A percentile compares a stretch with the other conserved stretches of the same genome.
phyloP scores from a whole-genome alignment of 768 basidiomycete genomes.

The Panaeolus papilionaceus region DNA sequence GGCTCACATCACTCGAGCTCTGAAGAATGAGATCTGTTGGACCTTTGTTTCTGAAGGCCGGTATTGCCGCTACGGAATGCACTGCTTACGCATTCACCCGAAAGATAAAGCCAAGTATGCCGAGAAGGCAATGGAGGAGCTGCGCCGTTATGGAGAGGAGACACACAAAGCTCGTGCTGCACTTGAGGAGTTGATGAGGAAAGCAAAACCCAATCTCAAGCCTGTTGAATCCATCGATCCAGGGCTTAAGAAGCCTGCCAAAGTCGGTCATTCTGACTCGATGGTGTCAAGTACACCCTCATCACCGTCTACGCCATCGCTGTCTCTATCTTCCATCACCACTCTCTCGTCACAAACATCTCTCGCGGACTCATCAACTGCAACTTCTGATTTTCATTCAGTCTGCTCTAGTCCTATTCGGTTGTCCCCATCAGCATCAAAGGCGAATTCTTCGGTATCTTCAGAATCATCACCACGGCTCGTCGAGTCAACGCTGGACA shows the following conservation, averaged over 20 bases:
- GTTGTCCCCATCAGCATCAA: background rate
- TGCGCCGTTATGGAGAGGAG: constrained; percentile 17
- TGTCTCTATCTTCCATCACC: constrained; percentile 1
- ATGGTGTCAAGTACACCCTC: constrained; percentile 3
- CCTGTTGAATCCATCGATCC: background rate
- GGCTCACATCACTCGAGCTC: constrained; percentile 37
- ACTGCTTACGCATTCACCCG: constrained; percentile 40
- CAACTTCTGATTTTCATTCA: background rate
- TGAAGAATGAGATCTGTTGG: constrained; percentile 36
- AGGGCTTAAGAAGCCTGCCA: background rate
- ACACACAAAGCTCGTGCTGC: constrained; percentile 13
- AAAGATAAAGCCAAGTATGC: constrained; percentile 26
- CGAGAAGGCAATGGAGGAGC: constrained; percentile 18
- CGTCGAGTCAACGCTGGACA: background rate
- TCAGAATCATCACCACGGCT: background rate
- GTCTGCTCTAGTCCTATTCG: background rate
- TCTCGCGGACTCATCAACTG: background rate
- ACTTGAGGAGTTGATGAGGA: background rate
- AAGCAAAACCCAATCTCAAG: background rate
- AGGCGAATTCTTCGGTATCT: background rate
- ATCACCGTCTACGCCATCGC: background rate
- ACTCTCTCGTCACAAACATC: background rate
- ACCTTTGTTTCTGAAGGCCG: constrained; percentile 30
- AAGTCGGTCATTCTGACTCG: background rate
- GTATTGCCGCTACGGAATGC: constrained; percentile 27